Base-by-base conservation (phyloP, 2,329 filamentous ascomycete genomes). In the Fusarium tanahbumbuense region DNA sequence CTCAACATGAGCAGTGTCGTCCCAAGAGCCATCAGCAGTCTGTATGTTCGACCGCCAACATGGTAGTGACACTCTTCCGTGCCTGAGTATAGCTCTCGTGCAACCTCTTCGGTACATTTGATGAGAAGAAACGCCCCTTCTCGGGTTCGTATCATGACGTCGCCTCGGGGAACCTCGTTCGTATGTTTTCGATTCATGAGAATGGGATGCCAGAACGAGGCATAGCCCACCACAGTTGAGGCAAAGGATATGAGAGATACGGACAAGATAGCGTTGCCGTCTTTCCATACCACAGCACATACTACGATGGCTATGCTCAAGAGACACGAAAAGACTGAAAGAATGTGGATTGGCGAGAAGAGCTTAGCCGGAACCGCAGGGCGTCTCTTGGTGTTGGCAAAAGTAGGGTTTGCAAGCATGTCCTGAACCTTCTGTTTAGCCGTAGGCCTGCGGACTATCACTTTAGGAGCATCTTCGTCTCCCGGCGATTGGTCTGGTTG, bases 1-100 rank as follows among this genome's bases (percentile, higher is more conserved):
- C 85, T 83, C 6, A 87, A 74, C 88, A 91, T 91, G 46, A 91
- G 83, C 27, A 90, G 69, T 11, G 88, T 83, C 11, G 88, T 91
- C 34, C 86, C 88, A 3, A 85, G 44, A 1, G 84, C 87, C 78
- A 90, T 88, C 10, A 89, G 82, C 1, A 81, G 75, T 22, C 85
- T 83, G 74, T 89, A 88, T 3, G 72, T 71, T n/a, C 74, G 78
- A 28, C 77, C 81, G 6, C 78, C 77, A 44, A 89, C 83, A 25
- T 82, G 79, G 71, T 90, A 90, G 28, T 84, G 74, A 76, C 88
- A 90, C 71, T 87, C 84, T 69, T 90, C 88, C 0, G 86, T 89
- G 18, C 87, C 87, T 0, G 83, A 84, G 76, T 90, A 90, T 0
- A 91, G 81, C 74, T 90, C 88, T n/a, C 88, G 83, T 3, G 87